A percentile compares a stretch with the other conserved stretches of the same genome.
phyloP scores from a whole-genome alignment of 148 eudicot genomes.

The Polygonum maritimum region DNA sequence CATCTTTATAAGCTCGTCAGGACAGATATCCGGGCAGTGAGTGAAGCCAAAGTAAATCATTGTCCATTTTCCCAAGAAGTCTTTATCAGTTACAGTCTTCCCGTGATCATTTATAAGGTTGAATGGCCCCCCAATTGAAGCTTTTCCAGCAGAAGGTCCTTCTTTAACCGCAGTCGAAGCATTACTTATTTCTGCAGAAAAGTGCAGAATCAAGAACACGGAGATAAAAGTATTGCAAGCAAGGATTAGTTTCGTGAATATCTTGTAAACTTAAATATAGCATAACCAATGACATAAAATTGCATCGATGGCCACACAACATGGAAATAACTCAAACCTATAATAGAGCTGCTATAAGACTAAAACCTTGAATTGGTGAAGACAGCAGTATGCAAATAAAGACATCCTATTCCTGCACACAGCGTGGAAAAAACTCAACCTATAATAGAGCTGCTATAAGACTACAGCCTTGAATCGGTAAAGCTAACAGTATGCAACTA shows the following conservation, averaged over 20 bases:
- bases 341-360: neutral
- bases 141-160: constrained; percentile 93
- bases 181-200: constrained; percentile 49
- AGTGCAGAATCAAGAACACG: neutral
- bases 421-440: neutral
- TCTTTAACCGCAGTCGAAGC: constrained; percentile 69
- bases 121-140: constrained; percentile 93
- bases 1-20: constrained; percentile 88
- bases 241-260: neutral
- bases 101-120: constrained; percentile 76
- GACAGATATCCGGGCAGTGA: constrained; percentile 97
- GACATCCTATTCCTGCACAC: neutral
- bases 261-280: neutral
- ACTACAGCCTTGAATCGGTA: neutral
- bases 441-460: neutral
- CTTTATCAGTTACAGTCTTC: constrained; percentile 59
- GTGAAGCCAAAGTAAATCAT: constrained; percentile 90
- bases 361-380: neutral
- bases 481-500: neutral
- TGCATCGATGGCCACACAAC: neutral
- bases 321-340: neutral
- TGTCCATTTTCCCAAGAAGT: constrained; percentile 84
- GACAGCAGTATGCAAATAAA: neutral
- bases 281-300: neutral
- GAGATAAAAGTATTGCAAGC: neutral